Base-by-base conservation (phyloP, 176 grass and related monocot species). In the Thalia dealbata region DNA sequence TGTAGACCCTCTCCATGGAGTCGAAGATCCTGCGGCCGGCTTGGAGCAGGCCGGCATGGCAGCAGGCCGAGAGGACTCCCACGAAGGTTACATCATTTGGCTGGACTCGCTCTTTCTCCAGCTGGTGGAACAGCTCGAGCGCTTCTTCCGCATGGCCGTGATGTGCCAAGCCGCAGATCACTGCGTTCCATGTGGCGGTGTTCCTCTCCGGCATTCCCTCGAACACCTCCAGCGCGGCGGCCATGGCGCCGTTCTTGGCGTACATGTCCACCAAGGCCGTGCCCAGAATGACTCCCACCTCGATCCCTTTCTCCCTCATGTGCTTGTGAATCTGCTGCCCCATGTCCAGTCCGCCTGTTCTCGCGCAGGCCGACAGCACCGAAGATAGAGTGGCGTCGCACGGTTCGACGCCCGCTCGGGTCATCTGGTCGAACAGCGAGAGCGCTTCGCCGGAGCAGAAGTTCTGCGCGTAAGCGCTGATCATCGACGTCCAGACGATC, bases 251-350 rank as follows among this genome's bases (percentile, higher is more conserved):
- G 13, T 82, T 82, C 78, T 83, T 86, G 0, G 69, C 61, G 46
- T 91, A 86, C 89, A 88, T 86, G 16, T 85, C 83, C 0, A 92
- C 73, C 52, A 88, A 68, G 1, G 85, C 78, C 0, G 85, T 92
- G 29, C 83, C 80, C 21, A 92, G 85, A 64, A 88, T 78, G 73
- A 52, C 62, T 10, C 78, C 76, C 62, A 79, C 8, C 14, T 38
- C 42, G 22, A 83, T 45, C 32, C 81, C 66, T 72, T 75, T 76
- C 46, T 45, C 73, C 75, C 24, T 28, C 59, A 87, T 84, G 43
- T 83, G 50, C 21, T 55, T 58, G 14, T 92, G 85, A 70, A 88
- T 79, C 11, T 64, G 83, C 26, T 77, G 46, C 23, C 85, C 83
- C 81, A 83, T 69, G 67, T 79, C 67, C 72, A 88, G 74, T 15